Base-by-base conservation (phyloP, 2,329 filamentous ascomycete species). In the Curvularia hawaiiensis region DNA sequence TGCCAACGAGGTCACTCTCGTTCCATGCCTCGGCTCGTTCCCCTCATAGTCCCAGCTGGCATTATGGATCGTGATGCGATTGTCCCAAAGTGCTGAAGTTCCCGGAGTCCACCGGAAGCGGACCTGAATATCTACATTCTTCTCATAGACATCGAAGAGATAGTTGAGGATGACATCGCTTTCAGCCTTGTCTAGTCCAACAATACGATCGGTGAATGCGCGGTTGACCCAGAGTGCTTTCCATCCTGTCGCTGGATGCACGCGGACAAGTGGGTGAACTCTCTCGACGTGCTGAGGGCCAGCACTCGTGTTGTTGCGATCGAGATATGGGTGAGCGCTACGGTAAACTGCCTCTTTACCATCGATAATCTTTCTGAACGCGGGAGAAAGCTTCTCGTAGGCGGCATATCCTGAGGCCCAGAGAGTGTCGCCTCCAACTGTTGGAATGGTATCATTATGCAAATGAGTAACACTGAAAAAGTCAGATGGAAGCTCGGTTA, bases 11-110 rank as follows among this genome's bases (percentile, higher is more conserved):
- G 88, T 91, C 3, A 92, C 88, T 28, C 90, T 80, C 0, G 88
- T 91, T 2, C 89, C 89, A 70, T 92, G 89, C 39, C 89, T 80
- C 0, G 88, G 86, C 68, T 90, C 80, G 20, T 78, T 81, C 1
- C 87, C 87, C 33, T 84, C 87, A 67, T 91, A 91, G 63, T 91
- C 88, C 87, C 88, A 91, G 65, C 84, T 88, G 0, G 88, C 88
- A 60, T 90, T 90, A 64, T 91, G 88, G 38, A 90, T 90, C 0
- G 89, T 90, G 57, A 90, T 88, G 79, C 86, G 80, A 65, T 91
- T 91, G 67, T 91, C 88, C 88, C 88, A 91, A 3, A 91, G 75
- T 0, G 86, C 89, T 50, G 84, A 88, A 0, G 88, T 89, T 26
- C 81, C 75, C 0, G 86, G 84, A 0, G 85, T 89, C 89, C 89